Conservation (phyloP, 306 rosid species). For the Gynostemma pentaphyllum region DNA sequence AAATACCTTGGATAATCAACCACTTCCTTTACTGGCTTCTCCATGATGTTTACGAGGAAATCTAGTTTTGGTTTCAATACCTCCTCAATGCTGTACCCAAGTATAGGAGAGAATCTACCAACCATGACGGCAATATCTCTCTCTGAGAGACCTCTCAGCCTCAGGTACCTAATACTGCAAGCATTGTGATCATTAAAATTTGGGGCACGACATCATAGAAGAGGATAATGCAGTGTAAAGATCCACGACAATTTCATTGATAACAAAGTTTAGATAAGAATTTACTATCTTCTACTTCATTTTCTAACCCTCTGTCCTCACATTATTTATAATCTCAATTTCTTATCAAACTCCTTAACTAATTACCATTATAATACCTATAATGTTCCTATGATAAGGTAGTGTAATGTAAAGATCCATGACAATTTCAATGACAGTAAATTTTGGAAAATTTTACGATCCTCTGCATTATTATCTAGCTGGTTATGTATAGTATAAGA, state of each 20-base stretch:
- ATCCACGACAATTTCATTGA: neutral
- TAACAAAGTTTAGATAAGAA: neutral
- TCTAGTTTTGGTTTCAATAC: conserved; percentile 74
- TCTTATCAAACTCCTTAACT: neutral
- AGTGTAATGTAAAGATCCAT: neutral
- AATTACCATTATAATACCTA: no score
- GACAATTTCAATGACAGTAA: neutral
- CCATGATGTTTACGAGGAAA: conserved; percentile 66
- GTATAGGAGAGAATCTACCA: conserved; percentile 66
- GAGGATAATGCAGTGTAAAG: conserved; percentile 3
- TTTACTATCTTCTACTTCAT: neutral
- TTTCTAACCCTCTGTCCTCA: no score
- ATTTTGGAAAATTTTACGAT: neutral
- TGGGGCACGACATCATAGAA: conserved; percentile 1
- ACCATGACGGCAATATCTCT: conserved; percentile 63
- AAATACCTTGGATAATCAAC: conserved; percentile 80
- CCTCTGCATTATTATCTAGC: no score
- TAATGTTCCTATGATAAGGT: no score
- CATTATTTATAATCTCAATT: neutral
- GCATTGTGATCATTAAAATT: neutral
- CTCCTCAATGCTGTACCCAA: conserved; percentile 68
- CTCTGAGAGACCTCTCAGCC: conserved; percentile 52
- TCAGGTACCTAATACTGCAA: conserved; percentile 55
- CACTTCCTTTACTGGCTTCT: conserved; percentile 58
- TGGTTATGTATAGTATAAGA: no score